Conservation (phyloP, 2,329 filamentous ascomycete genomes). For the Fusarium pilosicola region DNA sequence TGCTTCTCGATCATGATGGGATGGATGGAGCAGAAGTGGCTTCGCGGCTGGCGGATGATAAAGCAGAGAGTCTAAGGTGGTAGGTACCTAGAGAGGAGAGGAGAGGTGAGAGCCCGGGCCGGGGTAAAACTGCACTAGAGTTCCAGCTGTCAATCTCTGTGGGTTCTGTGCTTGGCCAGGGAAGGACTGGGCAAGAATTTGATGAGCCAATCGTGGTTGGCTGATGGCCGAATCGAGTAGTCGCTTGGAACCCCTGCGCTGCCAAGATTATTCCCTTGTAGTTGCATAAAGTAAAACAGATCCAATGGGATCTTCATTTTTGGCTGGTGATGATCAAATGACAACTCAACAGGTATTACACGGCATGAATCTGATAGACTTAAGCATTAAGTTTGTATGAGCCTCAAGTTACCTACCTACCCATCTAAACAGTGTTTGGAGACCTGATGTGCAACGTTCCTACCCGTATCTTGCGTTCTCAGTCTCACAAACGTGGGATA, state of each 20-base stretch:
- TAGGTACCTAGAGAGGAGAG: not conserved
- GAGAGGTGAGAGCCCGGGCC: not conserved
- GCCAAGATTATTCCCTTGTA: slow-evolving; percentile 13
- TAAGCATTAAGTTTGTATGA: not conserved
- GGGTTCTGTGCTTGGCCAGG: slow-evolving; percentile 34
- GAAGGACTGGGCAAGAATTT: slow-evolving; percentile 27
- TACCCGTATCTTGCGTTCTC: not conserved
- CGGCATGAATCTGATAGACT: not conserved
- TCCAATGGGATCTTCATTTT: not conserved
- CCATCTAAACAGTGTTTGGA: not conserved
- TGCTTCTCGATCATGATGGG: slow-evolving; percentile 2
- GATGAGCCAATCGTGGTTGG: slow-evolving; percentile 39
- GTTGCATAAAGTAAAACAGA: slow-evolving; percentile 21
- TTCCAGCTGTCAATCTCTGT: slow-evolving; percentile 31
- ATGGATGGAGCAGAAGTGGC: slow-evolving; percentile 11
- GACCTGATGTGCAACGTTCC: not conserved
- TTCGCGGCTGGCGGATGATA: slow-evolving; percentile 14
- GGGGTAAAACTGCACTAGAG: slow-evolving; percentile 24
- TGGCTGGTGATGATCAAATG: not conserved
- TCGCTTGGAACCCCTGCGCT: slow-evolving; percentile 38
- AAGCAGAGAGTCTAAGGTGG: not conserved
- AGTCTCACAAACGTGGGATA: not conserved
- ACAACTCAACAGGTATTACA: not conserved
- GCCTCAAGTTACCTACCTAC: too few species aligned
- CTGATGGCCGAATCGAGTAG: slow-evolving; percentile 44